Percentiles rank a stretch among this genome's conserved stretches.
These are phyloP conservation scores for Plectosphaerella plurivora DNA, from an alignment of 2,329 filamentous ascomycete genomes.

Conservation along the genomic window DNA sequence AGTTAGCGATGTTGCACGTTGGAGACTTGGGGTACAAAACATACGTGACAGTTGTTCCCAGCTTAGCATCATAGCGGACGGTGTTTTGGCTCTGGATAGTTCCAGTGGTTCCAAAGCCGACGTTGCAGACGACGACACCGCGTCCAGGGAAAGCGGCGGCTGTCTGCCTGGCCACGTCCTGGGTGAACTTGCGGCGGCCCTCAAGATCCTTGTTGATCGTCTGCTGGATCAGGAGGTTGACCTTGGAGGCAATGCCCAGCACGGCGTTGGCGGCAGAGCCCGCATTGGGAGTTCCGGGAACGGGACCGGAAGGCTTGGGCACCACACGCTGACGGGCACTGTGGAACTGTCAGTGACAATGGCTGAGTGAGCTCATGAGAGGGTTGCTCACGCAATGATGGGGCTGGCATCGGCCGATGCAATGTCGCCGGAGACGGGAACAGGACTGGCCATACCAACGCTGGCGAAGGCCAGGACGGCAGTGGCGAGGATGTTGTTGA, in stretches of 20 bases:
- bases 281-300: background rate
- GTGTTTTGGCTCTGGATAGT: background rate
- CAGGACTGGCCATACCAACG: background rate
- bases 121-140: slow-evolving; percentile 1
- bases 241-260: background rate
- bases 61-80: background rate
- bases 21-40: background rate
- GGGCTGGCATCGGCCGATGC: background rate
- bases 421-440: background rate
- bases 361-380: too few relatives aligned
- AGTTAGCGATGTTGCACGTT: background rate
- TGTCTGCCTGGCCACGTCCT: background rate
- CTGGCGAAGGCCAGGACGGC: background rate
- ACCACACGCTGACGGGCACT: slow-evolving; percentile 1
- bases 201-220: background rate
- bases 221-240: slow-evolving; percentile 1
- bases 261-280: background rate
- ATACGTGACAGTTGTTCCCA: background rate
- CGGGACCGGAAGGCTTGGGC: background rate
- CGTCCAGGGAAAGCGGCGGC: background rate
- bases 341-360: background rate
- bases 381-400: background rate
- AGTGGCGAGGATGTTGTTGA: background rate
- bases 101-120: background rate
- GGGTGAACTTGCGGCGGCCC: slow-evolving; percentile 1